Evolutionary conservation across 73 alveolate genomes (phyloP), one percentile per base, ranked within the genome.

Genomic region (Durusdinium trenchii): DNA sequence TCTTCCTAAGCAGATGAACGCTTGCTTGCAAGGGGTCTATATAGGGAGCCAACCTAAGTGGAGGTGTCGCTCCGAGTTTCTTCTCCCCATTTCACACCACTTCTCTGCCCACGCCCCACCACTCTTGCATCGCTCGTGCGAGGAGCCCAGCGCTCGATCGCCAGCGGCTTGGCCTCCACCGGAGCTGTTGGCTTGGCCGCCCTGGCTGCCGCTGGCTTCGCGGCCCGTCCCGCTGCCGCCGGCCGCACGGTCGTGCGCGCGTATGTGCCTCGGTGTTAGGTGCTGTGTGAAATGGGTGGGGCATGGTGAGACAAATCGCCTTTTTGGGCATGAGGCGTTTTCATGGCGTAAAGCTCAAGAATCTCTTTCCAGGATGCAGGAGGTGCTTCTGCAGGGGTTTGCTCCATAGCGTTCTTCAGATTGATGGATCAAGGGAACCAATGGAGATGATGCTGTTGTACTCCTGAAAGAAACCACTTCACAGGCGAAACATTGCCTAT

Each of bases 241-340:
- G 20, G 40, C 18, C 57, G 89, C 89, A 78, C 61, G 20, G 95
- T 60, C 36, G 95, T 86, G 78, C 95, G 79, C 43, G 79, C 60
- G 18, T 60, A 62, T 43, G 82, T 20, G 35, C 46, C 81, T 60
- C 38, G 95, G 81, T n/a, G n/a, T n/a, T n/a, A n/a, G 52, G 2
- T 23, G 73, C 1, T 23, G 4, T 32, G 30, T 32, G 4, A 60
- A 60, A 32, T 23, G 73, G 23, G 69, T 16, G 69, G 23, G 23
- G 23, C 23, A 23, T 57, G 69, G 12, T 57, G 69, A 23, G 69
- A 57, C 23, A 57, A 23, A 23, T 60, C 30, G 18, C 30, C 73
- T 60, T 2, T 60, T 60, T 23, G 18, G 18, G 18, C 69, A 57
- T 57, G 69, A 16, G 69, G 32, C 23, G 69, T 60, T 60, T 60